Evolutionary conservation across 2,329 filamentous ascomycete species (phyloP), one percentile per base, ranked within the genome.

Genomic region (Nemania abortiva): DNA sequence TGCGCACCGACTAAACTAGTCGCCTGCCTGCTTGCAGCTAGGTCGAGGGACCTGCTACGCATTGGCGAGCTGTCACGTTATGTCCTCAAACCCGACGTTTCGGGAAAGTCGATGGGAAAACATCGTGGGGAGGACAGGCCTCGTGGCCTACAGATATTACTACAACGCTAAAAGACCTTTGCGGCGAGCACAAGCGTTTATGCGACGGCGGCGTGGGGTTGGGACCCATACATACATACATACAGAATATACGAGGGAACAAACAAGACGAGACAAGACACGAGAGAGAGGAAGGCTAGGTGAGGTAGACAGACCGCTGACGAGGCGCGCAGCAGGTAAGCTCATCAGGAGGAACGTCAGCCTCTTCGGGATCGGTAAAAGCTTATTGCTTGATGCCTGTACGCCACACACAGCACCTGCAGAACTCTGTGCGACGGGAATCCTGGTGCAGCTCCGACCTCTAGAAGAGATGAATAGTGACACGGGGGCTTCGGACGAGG

Each of bases 41-140:
- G 45, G 50, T 37, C n/a, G 3, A 39, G 2, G 42, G 15, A 13
- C 42, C 31, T 68, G 60, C 45, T 55, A 34, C 49, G 62, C 66
- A 69, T 61, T 29, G 57, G 42, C 37, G 37, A 49, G 62, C 57
- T 69, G 62, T 69, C 66, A 65, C 62, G 66, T 65, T 65, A 69
- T 65, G 62, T 49, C 49, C 45, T 54, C 39, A 29, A 54, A 39
- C 49, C 39, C 18, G 20, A 39, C 55, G 55, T 57, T 56, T 55
- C 50, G 66, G 61, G 61, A 20, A 56, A 47, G 34, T 68, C 55
- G 34, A 45, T 20, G 49, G 37, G 18, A 20, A 45, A 47, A 31
- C 34, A 63, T 63, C 65, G 58, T 63, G 45, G 54, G 59, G 52
- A 50, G 15, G 15, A 13, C 47, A 49, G 55, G 37, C 39, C 59